Conservation (phyloP, 2,329 filamentous ascomycete genomes). For the Botrytis hyacinthi region DNA sequence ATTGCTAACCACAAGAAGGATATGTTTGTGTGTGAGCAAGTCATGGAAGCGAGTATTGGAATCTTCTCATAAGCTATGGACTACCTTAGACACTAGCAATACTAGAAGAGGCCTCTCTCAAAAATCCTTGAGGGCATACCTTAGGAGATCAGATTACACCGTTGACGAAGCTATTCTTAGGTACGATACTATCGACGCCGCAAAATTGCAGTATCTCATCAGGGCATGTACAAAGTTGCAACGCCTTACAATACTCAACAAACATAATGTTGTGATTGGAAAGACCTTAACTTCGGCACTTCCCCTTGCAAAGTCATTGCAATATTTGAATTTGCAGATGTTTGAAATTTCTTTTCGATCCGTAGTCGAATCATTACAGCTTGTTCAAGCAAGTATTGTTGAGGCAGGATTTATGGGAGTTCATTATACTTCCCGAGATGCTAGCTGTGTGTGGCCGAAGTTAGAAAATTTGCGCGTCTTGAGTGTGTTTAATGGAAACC, state of each 20-base stretch:
- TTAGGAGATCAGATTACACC: slow-evolving; percentile 36
- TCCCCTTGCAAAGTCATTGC: slow-evolving; percentile 27
- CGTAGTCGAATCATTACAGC: slow-evolving; percentile 24
- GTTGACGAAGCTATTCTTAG: slow-evolving; percentile 32
- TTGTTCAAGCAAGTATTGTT: slow-evolving; percentile 27
- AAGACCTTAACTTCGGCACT: slow-evolving; percentile 31
- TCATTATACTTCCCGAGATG: slow-evolving; percentile 10
- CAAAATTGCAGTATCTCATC: slow-evolving; percentile 31
- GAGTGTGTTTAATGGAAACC: background rate
- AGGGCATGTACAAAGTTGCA: slow-evolving; percentile 33
- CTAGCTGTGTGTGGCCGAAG: slow-evolving; percentile 11
- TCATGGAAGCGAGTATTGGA: slow-evolving; percentile 37
- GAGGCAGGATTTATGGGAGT: slow-evolving; percentile 26
- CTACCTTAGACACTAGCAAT: slow-evolving; percentile 33
- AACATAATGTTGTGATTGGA: slow-evolving; percentile 28
- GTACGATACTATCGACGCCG: slow-evolving; percentile 25
- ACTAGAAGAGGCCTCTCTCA: slow-evolving; percentile 25
- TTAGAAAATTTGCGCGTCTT: slow-evolving; percentile 27
- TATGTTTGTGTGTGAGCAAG: slow-evolving; percentile 36
- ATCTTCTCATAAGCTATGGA: slow-evolving; percentile 36
- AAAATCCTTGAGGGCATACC: slow-evolving; percentile 31
- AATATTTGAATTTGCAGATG: slow-evolving; percentile 24
- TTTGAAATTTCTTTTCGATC: slow-evolving; percentile 26
- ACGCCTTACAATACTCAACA: slow-evolving; percentile 31
- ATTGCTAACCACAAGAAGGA: slow-evolving; percentile 27